A percentile compares a stretch with the other conserved stretches of the same genome.
These are phyloP conservation scores for Schizophyllum amplum DNA, from an alignment of 1,284 basidiomycete genomes.

Conservation along the genomic window DNA sequence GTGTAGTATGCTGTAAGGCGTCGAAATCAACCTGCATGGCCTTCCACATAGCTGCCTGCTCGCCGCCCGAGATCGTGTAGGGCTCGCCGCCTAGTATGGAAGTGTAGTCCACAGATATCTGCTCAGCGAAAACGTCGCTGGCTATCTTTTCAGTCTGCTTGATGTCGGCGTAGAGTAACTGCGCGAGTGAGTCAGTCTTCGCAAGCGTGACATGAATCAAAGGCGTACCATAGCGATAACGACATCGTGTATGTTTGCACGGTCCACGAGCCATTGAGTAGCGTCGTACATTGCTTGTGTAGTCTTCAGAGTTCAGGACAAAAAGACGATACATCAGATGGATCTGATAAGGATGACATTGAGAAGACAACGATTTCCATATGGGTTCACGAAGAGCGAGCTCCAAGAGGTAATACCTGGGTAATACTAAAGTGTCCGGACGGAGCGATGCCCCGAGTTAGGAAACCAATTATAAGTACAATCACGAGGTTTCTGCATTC, in stretches of 20 bases:
- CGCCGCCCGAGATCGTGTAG: background rate
- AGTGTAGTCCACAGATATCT: background rate
- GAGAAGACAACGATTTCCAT: background rate
- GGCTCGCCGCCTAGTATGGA: background rate
- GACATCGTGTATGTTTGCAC: background rate
- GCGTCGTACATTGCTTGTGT: background rate
- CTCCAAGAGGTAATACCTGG: background rate
- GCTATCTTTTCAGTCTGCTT: background rate
- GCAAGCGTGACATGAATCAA: background rate
- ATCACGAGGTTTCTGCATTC: too few relatives aligned
- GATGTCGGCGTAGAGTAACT: background rate
- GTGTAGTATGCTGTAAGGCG: background rate
- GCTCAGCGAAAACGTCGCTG: background rate
- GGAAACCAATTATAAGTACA: too few relatives aligned
- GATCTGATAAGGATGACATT: background rate
- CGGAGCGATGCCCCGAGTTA: too few relatives aligned
- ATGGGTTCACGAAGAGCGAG: background rate
- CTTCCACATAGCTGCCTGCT: background rate
- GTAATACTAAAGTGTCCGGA: too few relatives aligned
- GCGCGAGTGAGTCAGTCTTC: background rate
- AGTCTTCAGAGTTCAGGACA: background rate
- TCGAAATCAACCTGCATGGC: background rate
- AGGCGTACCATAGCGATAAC: background rate
- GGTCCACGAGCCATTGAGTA: background rate
- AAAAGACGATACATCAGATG: background rate